A percentile compares a stretch with the other conserved stretches of the same genome.
phyloP scores from a whole-genome alignment of 768 basidiomycete genomes.

The Collybiopsis confluens region DNA sequence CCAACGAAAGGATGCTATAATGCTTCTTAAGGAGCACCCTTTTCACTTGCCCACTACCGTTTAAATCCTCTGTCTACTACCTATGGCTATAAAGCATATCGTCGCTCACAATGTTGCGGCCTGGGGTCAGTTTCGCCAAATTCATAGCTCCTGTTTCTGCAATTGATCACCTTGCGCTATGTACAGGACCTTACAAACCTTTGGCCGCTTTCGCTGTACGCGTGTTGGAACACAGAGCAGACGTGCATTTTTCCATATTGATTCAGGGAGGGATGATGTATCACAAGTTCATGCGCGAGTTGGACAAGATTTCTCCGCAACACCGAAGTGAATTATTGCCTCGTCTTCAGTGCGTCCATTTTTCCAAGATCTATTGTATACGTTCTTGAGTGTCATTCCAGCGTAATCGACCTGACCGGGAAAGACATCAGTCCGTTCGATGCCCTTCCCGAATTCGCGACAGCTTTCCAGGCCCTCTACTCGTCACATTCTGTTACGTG shows the following conservation, averaged over 20 bases:
- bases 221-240: neutral
- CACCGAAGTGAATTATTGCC: neutral
- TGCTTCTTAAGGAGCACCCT: no score
- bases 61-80: no score
- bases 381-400: neutral
- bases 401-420: neutral
- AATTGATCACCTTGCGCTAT: neutral
- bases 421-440: neutral
- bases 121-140: neutral
- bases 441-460: neutral
- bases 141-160: neutral
- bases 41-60: no score
- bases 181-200: constrained; percentile 2
- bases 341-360: constrained; percentile 1
- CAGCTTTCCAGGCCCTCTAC: constrained; percentile 1
- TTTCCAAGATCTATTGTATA: neutral
- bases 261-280: constrained; percentile 1
- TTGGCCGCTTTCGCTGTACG: neutral
- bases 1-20: no score
- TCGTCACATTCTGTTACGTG: neutral
- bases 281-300: neutral
- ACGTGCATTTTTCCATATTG: constrained; percentile 1
- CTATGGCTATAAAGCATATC: neutral
- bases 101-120: neutral
- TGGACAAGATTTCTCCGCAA: neutral